Conservation (phyloP, 805 yeast genomes). For the Kuraishia cidri region DNA sequence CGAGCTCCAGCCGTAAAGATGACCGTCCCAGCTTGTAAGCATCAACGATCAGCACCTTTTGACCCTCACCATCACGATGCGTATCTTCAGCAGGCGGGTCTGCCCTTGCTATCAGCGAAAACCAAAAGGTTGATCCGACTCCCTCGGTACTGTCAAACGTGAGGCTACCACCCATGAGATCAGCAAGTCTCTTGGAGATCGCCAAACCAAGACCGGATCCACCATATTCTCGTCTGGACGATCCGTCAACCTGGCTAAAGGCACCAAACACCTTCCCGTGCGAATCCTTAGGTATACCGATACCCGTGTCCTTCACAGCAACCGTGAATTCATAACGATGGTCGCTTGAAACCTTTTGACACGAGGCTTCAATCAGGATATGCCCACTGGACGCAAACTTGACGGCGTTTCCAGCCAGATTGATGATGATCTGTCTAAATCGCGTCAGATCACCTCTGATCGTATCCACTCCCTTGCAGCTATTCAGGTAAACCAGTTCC, state of each 20-base stretch:
- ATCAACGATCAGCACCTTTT: constrained; percentile 2
- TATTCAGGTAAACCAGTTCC: constrained; percentile 34
- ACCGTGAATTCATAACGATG: constrained; percentile 27
- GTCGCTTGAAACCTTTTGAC: constrained; percentile 18
- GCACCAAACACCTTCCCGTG: constrained; percentile 39
- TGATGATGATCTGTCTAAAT: constrained; percentile 40
- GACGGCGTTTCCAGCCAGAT: constrained; percentile 43
- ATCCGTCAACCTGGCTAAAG: constrained; percentile 48
- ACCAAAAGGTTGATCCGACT: constrained; percentile 35
- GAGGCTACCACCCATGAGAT: constrained; percentile 65
- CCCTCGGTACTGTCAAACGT: constrained; percentile 36
- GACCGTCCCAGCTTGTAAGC: constrained; percentile 17
- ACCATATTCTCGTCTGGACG: constrained; percentile 39
- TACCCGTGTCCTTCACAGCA: constrained; percentile 40
- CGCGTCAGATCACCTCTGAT: constrained; percentile 41
- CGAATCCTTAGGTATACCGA: constrained; percentile 38
- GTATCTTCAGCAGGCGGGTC: constrained; percentile 12
- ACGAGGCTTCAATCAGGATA: constrained; percentile 23
- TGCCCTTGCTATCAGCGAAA: constrained; percentile 22
- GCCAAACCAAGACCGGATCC: constrained; percentile 46
- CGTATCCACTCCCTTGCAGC: constrained; percentile 25
- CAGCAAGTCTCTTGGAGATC: constrained; percentile 85
- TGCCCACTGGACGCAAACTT: constrained; percentile 38
- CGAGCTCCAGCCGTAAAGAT: constrained; percentile 23
- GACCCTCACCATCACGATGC: no score